Evolutionary conservation across 345 rosid species (phyloP).

Genomic region (Hibiscus tridactylites): DNA sequence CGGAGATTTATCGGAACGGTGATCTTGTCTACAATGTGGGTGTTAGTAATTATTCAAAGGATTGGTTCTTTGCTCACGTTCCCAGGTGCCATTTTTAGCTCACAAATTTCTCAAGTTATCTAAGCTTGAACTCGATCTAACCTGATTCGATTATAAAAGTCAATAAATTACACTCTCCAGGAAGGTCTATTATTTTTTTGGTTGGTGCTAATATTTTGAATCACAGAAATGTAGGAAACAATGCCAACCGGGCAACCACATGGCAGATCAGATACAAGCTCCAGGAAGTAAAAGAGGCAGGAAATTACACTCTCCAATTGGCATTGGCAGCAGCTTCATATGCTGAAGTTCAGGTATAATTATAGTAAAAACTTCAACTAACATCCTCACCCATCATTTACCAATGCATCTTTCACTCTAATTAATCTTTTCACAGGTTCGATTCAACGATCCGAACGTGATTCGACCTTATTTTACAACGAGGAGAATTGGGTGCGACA

Average conservation of each 20-base stretch:
- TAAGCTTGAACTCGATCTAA: not conserved
- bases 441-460: constrained; percentile 31
- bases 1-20: constrained; percentile 35
- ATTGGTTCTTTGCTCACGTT: constrained; percentile 88
- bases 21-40: constrained; percentile 51
- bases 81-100: constrained; percentile 31
- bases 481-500: constrained; percentile 50
- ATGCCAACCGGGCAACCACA: constrained; percentile 37
- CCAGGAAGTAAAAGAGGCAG: constrained; percentile 11
- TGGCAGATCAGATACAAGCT: constrained; percentile 58
- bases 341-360: constrained; percentile 40
- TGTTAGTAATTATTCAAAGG: constrained; percentile 31
- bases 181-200: not conserved
- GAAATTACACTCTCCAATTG: constrained; percentile 51
- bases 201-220: not conserved
- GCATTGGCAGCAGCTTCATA: constrained; percentile 61
- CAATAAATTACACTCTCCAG: too few species aligned
- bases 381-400: not conserved
- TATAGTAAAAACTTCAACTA: not conserved
- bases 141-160: not conserved
- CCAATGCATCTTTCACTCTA: not conserved
- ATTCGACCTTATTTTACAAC: constrained; percentile 39
- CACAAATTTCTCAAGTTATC: not conserved
- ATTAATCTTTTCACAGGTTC: constrained; percentile 29
- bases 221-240: constrained; percentile 34